Conservation (phyloP, 352 stramenopile species). For the Phytophthora colocasiae region DNA sequence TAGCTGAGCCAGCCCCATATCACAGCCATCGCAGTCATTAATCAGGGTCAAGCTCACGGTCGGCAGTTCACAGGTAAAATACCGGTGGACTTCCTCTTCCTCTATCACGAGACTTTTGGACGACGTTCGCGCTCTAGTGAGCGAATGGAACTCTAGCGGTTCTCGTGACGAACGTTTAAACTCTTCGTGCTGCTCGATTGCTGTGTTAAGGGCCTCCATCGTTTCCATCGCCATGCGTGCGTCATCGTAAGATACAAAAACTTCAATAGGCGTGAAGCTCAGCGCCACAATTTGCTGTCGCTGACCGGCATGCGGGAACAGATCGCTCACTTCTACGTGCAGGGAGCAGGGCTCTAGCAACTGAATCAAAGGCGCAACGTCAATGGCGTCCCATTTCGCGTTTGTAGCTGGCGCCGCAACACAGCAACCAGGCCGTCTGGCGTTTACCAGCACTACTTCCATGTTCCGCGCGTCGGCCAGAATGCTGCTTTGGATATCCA, state of each 20-base stretch:
- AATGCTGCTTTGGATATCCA: conserved; percentile 80
- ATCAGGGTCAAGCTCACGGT: conserved; percentile 80
- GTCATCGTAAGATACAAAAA: conserved; percentile 87
- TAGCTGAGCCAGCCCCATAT: conserved; percentile 86
- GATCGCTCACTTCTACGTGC: conserved; percentile 68
- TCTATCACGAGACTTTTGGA: conserved; percentile 21
- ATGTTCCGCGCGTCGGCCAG: conserved; percentile 66
- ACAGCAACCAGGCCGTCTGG: conserved; percentile 71
- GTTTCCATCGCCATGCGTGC: conserved; percentile 58
- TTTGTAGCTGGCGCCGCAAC: conserved; percentile 38
- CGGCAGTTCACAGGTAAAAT: conserved; percentile 77
- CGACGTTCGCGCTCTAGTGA: conserved; percentile 30
- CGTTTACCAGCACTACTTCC: conserved; percentile 70
- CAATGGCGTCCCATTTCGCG: conserved; percentile 31
- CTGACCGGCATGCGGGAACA: conserved; percentile 71
- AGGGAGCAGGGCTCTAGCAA: conserved; percentile 81
- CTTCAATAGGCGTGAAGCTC: conserved; percentile 77
- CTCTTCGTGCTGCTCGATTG: conserved; percentile 31
- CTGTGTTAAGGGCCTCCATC: conserved; percentile 50
- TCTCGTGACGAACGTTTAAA: conserved; percentile 10
- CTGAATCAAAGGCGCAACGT: conserved; percentile 64
- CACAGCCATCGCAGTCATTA: conserved; percentile 87
- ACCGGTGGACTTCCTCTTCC: conserved; percentile 69
- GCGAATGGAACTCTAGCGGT: conserved; percentile 1
- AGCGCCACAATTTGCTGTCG: conserved; percentile 80